Evolutionary conservation across 805 yeast genomes (phyloP).

Genomic region (Wickerhamomyces ciferrii): DNA sequence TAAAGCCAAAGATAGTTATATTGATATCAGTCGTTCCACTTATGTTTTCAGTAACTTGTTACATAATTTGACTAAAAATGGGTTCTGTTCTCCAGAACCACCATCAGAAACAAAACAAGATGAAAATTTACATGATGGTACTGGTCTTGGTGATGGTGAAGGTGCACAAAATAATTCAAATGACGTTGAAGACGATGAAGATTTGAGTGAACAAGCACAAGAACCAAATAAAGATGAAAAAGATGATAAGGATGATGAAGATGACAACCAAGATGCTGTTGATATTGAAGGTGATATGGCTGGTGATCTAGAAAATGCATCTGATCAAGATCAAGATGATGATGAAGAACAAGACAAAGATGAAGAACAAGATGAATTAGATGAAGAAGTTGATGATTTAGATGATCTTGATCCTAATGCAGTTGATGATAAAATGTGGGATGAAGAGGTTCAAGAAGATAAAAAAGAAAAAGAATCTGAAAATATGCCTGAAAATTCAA

Average conservation of each 20-base stretch:
- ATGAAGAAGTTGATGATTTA: constrained; percentile 84
- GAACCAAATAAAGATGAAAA: constrained; percentile 70
- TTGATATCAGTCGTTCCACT: constrained; percentile 54
- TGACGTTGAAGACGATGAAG: constrained; percentile 89
- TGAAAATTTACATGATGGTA: constrained; percentile 74
- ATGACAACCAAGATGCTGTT: constrained; percentile 83
- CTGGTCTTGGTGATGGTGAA: constrained; percentile 89
- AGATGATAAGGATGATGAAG: constrained; percentile 57
- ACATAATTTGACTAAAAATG: constrained; percentile 61
- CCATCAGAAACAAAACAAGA: constrained; percentile 57
- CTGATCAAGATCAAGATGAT: constrained; percentile 58
- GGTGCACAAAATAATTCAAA: constrained; percentile 80
- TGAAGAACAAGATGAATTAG: constrained; percentile 67
- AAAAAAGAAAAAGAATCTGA: constrained; percentile 83
- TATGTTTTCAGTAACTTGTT: constrained; percentile 53
- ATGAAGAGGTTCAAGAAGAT: constrained; percentile 76
- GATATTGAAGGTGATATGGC: constrained; percentile 98
- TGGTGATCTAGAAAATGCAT: constrained; percentile 79
- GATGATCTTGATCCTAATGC: constrained; percentile 93
- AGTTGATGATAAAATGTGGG: constrained; percentile 97
- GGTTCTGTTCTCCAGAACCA: constrained; percentile 91
- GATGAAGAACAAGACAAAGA: constrained; percentile 45
- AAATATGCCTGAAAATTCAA: constrained; percentile 51
- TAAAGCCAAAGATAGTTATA: constrained; percentile 43
- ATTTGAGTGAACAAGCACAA: constrained; percentile 65